Evolutionary conservation across 148 eudicot genomes (phyloP), one percentile per base, ranked within the genome.

Genomic region (Rhododendron ovatum): DNA sequence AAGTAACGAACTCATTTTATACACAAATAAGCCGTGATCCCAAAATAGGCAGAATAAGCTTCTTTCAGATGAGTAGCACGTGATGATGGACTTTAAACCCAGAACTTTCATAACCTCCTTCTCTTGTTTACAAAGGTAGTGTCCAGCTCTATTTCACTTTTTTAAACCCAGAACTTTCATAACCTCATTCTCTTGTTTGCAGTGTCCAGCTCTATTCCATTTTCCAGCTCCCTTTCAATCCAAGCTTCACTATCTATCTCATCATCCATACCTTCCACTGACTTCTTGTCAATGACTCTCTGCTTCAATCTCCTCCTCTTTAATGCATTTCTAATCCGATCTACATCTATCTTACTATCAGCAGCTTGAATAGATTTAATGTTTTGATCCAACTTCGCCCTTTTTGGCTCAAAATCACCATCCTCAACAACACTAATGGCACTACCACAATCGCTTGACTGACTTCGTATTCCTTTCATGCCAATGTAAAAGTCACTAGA

Each of bases 181-280:
- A 67, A 7, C 80, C 81, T 89, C 80, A 69, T 88, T 48, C 28
- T 85, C 89, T 90, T 90, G 24, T 71, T 85, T 41, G 83, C 83
- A 88, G 91, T 82, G 43, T 84, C 86, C 14, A 81, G 82, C 87
- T 90, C 92, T 80, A 93, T 86, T 13, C 92, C 96, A 81, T 87
- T 88, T 87, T 94, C 96, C 30, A 94, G 85, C 88, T 94, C 94
- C 65, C 89, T 92, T 88, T 93, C 93, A 69, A 91, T 93, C 89
- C 90, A 87, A 85, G 87, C 87, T 87, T 93, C 94, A 67, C 89
- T 83, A 37, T 90, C 91, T 48, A 83, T 82, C 83, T 86, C 92
- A 71, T 87, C 81, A 85, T 83, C 88, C 53, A 75, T 17, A 35
- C 17, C 69, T 80, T 73, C 82, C 39, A 45, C 41, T 24, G 84